Conservation (phyloP, 2,329 filamentous ascomycete genomes). For the Sclerotinia sclerotiorum region DNA sequence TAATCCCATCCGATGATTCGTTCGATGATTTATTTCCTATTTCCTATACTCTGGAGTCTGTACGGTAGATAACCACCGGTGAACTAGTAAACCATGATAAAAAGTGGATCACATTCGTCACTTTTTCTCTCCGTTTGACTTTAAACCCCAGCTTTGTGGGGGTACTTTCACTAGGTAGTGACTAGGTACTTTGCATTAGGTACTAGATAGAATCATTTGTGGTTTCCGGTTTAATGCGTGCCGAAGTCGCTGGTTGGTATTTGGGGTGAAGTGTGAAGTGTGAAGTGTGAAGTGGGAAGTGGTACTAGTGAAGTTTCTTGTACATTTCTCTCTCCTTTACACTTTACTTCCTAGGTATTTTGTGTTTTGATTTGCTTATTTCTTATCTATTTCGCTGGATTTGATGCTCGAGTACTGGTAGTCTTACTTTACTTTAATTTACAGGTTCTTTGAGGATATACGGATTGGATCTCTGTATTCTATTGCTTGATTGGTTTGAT, state of each 20-base stretch:
- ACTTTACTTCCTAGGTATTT: no score
- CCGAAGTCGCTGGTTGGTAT: not conserved
- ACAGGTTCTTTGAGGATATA: not conserved
- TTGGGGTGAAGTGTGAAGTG: not conserved
- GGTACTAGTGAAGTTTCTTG: not conserved
- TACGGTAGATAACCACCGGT: no score
- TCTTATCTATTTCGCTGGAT: not conserved
- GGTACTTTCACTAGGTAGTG: not conserved
- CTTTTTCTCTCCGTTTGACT: not conserved
- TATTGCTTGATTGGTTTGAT: not conserved
- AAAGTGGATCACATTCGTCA: not conserved
- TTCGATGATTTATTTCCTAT: not conserved
- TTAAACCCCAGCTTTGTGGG: constrained; percentile 13
- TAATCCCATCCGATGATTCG: constrained; percentile 3
- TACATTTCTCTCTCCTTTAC: not conserved
- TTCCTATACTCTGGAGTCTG: no score
- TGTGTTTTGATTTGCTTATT: not conserved
- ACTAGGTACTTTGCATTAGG: no score
- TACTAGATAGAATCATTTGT: not conserved
- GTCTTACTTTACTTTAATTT: no score
- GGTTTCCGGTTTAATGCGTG: not conserved
- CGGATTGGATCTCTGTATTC: not conserved
- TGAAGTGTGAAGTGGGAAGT: not conserved
- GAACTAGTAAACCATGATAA: not conserved
- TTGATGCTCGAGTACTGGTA: not conserved